Percentiles rank a stretch among this genome's conserved stretches.
These are phyloP conservation scores for apple (Malus domestica) DNA, from an alignment of 306 rosid species.

Conservation along the genomic window DNA sequence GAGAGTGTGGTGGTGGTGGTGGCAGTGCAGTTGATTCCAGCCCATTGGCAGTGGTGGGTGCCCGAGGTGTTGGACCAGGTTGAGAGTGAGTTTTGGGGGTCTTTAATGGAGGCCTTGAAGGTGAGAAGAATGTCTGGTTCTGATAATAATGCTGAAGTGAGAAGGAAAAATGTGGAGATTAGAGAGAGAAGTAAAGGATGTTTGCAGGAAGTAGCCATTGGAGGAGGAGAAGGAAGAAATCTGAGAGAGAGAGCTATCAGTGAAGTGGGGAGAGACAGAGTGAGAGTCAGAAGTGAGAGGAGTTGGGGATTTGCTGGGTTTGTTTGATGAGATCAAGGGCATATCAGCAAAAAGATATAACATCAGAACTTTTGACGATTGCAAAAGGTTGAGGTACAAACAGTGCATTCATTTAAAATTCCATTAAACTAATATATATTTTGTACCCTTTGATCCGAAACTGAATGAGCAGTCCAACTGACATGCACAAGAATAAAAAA, in stretches of 20 bases:
- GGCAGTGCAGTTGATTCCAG: slow-evolving; percentile 64
- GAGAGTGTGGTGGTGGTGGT: slow-evolving; percentile 22
- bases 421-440: neutral
- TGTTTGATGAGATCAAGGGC: slow-evolving; percentile 19
- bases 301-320: slow-evolving; percentile 11
- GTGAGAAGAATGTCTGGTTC: slow-evolving; percentile 53
- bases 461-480: neutral
- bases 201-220: slow-evolving; percentile 55
- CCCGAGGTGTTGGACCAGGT: slow-evolving; percentile 64
- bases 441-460: neutral
- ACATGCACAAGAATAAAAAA: neutral
- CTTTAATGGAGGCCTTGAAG: slow-evolving; percentile 71
- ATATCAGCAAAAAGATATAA: slow-evolving; percentile 20
- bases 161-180: slow-evolving; percentile 20
- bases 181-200: slow-evolving; percentile 44
- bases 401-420: neutral
- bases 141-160: slow-evolving; percentile 38
- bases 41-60: slow-evolving; percentile 69
- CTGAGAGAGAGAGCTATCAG: neutral
- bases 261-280: neutral
- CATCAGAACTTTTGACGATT: slow-evolving; percentile 28
- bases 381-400: neutral
- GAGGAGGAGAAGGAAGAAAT: slow-evolving; percentile 19
- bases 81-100: slow-evolving; percentile 51
- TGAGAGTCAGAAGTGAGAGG: neutral